Conservation (phyloP, 2,329 filamentous ascomycete genomes). For the Trichoderma brevicompactum region DNA sequence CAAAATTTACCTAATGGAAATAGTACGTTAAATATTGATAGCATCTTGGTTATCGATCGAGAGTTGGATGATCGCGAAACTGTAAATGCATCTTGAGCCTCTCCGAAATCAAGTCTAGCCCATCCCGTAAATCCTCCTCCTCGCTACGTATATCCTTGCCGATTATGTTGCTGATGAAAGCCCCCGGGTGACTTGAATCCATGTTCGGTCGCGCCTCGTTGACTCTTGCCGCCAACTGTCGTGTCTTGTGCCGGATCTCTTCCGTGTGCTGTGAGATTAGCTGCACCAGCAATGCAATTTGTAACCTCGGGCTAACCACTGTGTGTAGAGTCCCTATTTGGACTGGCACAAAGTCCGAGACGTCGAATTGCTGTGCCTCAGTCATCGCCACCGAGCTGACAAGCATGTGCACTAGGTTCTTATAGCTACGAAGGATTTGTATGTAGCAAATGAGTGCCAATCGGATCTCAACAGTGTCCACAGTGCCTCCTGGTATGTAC, state of each 20-base stretch:
- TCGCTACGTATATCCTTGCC: conserved; percentile 2
- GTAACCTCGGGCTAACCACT: conserved; percentile 1
- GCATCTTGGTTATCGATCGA: neutral
- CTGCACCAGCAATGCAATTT: conserved; percentile 7
- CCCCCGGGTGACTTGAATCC: neutral
- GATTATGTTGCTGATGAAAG: neutral
- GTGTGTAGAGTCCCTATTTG: conserved; percentile 4
- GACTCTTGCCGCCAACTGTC: neutral
- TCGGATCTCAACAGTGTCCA: conserved; percentile 8
- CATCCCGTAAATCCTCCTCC: conserved; percentile 6
- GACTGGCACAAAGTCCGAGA: conserved; percentile 1
- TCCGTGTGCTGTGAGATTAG: conserved; percentile 9
- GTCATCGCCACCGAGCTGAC: neutral
- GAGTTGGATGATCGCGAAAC: neutral
- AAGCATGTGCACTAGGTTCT: neutral
- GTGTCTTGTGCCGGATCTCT: neutral
- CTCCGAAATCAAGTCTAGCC: conserved; percentile 1
- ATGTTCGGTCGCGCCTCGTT: conserved; percentile 1
- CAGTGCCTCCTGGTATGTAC: neutral
- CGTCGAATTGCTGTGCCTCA: neutral
- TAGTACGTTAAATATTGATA: no score
- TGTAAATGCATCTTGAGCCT: conserved; percentile 4
- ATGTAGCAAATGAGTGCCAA: conserved; percentile 10
- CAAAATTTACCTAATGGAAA: no score
- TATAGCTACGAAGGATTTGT: conserved; percentile 2